Conservation (phyloP, 2,329 filamentous ascomycete species). For the Knufia petricola region DNA sequence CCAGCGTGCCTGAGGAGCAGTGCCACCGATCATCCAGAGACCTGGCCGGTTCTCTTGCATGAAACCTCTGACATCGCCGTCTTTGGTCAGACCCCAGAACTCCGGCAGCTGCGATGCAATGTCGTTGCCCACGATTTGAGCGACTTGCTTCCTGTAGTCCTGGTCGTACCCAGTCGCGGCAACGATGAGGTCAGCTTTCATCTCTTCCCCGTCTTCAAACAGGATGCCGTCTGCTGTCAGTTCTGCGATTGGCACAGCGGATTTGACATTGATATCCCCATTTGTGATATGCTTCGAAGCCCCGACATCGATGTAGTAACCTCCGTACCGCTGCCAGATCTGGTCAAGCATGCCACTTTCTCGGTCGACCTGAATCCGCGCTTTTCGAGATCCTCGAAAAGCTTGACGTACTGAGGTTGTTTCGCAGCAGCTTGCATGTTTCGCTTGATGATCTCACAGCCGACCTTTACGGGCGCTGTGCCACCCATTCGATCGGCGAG, state of each 20-base stretch:
- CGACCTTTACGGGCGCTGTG: constrained; percentile 25
- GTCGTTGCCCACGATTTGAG: constrained; percentile 30
- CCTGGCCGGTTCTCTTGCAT: constrained; percentile 31
- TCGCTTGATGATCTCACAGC: constrained; percentile 14
- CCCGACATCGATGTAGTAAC: constrained; percentile 42
- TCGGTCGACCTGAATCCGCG: constrained; percentile 35
- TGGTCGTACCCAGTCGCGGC: constrained; percentile 39
- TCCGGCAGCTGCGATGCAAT: constrained; percentile 47
- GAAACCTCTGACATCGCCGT: constrained; percentile 34
- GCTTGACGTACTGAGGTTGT: constrained; percentile 27
- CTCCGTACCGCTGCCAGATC: constrained; percentile 40
- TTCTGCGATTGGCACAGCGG: constrained; percentile 24
- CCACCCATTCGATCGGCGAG: constrained; percentile 19
- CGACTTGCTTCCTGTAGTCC: constrained; percentile 33
- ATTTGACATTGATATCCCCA: constrained; percentile 40
- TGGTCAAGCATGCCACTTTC: constrained; percentile 14
- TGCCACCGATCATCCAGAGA: constrained; percentile 39
- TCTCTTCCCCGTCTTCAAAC: constrained; percentile 34
- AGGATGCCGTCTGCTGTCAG: constrained; percentile 33
- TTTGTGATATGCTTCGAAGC: constrained; percentile 34
- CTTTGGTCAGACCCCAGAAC: constrained; percentile 53
- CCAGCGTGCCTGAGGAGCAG: constrained; percentile 31
- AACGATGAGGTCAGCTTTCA: constrained; percentile 39
- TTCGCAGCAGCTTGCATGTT: constrained; percentile 8
- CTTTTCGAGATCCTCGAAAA: constrained; percentile 32